Base-by-base conservation (phyloP, 1,284 basidiomycete genomes). In the Sporisorium sorghi region DNA sequence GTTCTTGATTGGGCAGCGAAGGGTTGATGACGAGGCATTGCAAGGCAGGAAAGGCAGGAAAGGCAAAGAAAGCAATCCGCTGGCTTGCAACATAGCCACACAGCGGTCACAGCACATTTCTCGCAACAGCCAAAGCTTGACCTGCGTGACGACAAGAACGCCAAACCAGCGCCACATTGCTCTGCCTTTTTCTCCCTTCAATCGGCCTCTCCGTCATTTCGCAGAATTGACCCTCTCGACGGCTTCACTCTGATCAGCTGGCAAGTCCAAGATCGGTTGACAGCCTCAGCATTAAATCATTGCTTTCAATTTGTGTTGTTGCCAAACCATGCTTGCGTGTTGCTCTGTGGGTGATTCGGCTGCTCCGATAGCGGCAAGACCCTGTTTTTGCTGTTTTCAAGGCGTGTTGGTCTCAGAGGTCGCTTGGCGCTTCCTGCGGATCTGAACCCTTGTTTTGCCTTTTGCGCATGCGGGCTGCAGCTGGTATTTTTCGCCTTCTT, bases 111-210 rank as follows among this genome's bases (percentile, higher is more conserved):
- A n/a, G n/a, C n/a, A n/a, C n/a, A n/a, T n/a, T n/a, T n/a, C n/a
- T n/a, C n/a, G n/a, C n/a, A n/a, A n/a, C n/a, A n/a, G n/a, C n/a
- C n/a, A n/a, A n/a, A n/a, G n/a, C n/a, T n/a, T 17, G 24, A 50
- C 49, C 35, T 50, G 49, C 49, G 49, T 50, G 49, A 50, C 49
- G 23, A 50, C 49, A 24, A 17, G 15, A 19, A 49, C 32, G 47
- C 47, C 47, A n/a, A 49, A 23, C 23, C 32, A 15, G 33, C 49
- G 49, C 49, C 49, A 50, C 49, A 19, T 6, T 40, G 37, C 37
- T 40, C n/a, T 37, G 35, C 4, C 17, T 2, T 37, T 50, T 50
- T 35, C 17, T 15, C 9, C n/a, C n/a, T n/a, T n/a, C n/a, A n/a
- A n/a, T 35, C 33, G 19, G 48, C 48, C 48, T 19, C 35, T 21